phyloP scores from a whole-genome alignment of 148 eudicot genomes.

The Amaranthus cruentus region DNA sequence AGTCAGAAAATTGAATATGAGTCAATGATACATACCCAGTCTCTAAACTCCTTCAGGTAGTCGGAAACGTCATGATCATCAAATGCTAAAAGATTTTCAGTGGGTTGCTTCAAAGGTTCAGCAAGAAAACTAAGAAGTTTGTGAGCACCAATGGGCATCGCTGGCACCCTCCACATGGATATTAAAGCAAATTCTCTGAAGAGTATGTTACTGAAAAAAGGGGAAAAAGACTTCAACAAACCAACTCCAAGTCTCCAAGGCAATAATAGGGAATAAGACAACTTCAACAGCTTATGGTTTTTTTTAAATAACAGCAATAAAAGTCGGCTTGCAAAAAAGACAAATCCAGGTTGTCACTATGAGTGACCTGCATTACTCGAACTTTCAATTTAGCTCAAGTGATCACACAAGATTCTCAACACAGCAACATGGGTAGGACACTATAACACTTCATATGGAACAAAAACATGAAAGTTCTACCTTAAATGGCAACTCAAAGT shows the following conservation, averaged over 20 bases:
- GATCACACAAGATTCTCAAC: no score
- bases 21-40: constrained; percentile 62
- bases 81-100: constrained; percentile 43
- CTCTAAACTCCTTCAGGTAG: constrained; percentile 74
- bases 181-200: constrained; percentile 93
- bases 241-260: constrained; percentile 9
- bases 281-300: not conserved
- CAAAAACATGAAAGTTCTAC: no score
- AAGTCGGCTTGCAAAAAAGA: not conserved
- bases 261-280: not conserved
- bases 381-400: no score
- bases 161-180: constrained; percentile 98
- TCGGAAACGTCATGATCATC: constrained; percentile 59
- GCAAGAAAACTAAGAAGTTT: constrained; percentile 90
- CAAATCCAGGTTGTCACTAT: not conserved
- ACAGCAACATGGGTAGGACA: no score
- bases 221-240: constrained; percentile 7
- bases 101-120: constrained; percentile 79
- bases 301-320: not conserved
- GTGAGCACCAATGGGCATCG: constrained; percentile 87
- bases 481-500: no score
- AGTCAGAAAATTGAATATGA: constrained; percentile 9
- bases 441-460: no score
- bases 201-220: constrained; percentile 61
- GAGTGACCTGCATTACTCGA: no score